phyloP scores from a whole-genome alignment of 139 green algal species.

The Volvox africanus region DNA sequence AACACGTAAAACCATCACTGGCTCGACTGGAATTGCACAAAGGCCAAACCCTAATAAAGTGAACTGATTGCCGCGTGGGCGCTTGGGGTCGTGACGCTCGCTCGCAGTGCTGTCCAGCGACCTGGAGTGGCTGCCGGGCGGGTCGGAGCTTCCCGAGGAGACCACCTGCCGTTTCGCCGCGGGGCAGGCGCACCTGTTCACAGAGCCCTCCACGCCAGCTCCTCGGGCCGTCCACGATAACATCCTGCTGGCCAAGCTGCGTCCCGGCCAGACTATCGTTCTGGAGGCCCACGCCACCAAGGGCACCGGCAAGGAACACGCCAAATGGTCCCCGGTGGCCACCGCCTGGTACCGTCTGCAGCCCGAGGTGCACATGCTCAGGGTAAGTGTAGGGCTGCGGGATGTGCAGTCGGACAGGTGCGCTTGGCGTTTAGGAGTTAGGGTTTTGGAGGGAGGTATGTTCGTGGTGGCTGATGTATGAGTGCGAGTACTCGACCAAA shows the following conservation, averaged over 20 bases:
- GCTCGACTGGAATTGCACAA: too few species aligned
- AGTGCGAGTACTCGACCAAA: too few species aligned
- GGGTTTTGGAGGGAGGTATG: neutral
- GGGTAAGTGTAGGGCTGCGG: conserved; percentile 50
- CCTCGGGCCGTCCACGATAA: conserved; percentile 78
- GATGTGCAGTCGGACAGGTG: neutral
- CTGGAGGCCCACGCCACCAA: conserved; percentile 94
- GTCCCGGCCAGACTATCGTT: conserved; percentile 81
- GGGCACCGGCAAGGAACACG: conserved; percentile 92
- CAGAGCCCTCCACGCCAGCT: neutral
- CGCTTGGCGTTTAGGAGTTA: neutral
- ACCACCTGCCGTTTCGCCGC: conserved; percentile 79
- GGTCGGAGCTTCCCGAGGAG: conserved; percentile 91
- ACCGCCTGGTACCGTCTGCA: conserved; percentile 95
- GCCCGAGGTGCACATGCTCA: conserved; percentile 86
- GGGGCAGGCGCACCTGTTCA: conserved; percentile 67
- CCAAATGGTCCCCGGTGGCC: conserved; percentile 98
- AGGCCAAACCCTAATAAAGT: too few species aligned
- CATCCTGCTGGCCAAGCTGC: conserved; percentile 95
- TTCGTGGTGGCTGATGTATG: neutral
- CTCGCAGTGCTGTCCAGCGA: conserved; percentile 70
- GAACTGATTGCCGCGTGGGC: too few species aligned
- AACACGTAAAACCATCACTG: neutral
- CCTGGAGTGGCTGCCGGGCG: conserved; percentile 88
- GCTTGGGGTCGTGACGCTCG: too few species aligned